Evolutionary conservation across 768 basidiomycete genomes (phyloP).

Genomic region (Hirschioporus abietinus): DNA sequence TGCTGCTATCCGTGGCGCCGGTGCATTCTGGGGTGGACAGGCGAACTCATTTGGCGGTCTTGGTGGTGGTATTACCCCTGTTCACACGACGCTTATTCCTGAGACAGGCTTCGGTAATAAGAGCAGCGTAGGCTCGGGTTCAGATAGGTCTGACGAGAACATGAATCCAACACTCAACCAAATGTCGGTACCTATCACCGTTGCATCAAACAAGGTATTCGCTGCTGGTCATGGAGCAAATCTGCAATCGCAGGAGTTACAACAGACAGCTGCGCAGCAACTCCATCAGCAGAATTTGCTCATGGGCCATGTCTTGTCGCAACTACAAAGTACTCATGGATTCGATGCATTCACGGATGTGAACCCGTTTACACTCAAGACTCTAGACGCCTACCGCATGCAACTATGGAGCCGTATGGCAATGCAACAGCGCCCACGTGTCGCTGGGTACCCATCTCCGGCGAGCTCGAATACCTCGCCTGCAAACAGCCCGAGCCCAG

Average conservation of each 20-base stretch:
- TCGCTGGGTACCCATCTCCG: conserved; percentile 8
- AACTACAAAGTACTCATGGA: conserved; percentile 30
- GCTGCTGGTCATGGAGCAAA: neutral
- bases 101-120: conserved; percentile 42
- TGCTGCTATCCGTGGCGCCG: conserved; percentile 26
- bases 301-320: conserved; percentile 7
- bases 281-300: neutral
- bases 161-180: conserved; percentile 70
- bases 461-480: conserved; percentile 9
- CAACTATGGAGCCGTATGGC: conserved; percentile 93
- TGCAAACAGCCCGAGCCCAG: neutral
- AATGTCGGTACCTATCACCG: conserved; percentile 10
- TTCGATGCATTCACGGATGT: conserved; percentile 78
- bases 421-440: conserved; percentile 46
- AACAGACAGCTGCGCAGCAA: neutral
- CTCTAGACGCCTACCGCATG: conserved; percentile 81
- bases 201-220: neutral
- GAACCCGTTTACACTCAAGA: conserved; percentile 85
- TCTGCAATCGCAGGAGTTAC: neutral
- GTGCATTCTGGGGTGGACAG: conserved; percentile 81
- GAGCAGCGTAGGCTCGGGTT: conserved; percentile 12
- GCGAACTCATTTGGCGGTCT: conserved; percentile 29
- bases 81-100: conserved; percentile 79
- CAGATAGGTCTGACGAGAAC: conserved; percentile 51
- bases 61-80: conserved; percentile 69